A percentile compares a stretch with the other conserved stretches of the same genome.
Evolutionary conservation across 108 stramenopile genomes (phyloP).

Genomic region (Bacterosira constricta): DNA sequence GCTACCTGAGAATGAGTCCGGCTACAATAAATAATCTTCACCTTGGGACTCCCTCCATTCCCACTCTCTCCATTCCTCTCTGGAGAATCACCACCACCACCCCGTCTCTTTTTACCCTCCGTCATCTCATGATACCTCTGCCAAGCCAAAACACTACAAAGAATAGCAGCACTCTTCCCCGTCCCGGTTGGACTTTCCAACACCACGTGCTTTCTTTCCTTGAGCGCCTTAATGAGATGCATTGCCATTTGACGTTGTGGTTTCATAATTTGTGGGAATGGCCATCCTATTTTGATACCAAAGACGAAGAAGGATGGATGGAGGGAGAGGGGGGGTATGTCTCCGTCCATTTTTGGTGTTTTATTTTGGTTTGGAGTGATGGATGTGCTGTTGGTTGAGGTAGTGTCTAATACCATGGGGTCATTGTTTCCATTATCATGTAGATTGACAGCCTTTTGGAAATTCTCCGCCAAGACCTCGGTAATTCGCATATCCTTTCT

Average conservation of each 20-base stretch:
- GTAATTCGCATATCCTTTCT: conserved; percentile 49
- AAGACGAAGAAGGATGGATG: conserved; percentile 64
- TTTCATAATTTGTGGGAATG: conserved; percentile 61
- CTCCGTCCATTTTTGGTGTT: conserved; percentile 61
- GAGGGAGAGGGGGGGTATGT: conserved; percentile 57
- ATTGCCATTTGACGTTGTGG: conserved; percentile 84
- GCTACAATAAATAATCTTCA: conserved; percentile 88
- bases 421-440: not conserved
- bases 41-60: not conserved
- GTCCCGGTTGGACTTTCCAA: conserved; percentile 84
- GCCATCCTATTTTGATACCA: conserved; percentile 77
- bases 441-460: conserved; percentile 28
- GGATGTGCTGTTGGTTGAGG: too few species aligned
- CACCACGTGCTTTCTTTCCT: conserved; percentile 67
- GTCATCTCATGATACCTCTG: conserved; percentile 53
- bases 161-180: conserved; percentile 78
- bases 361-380: not conserved
- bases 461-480: conserved; percentile 50
- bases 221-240: conserved; percentile 72
- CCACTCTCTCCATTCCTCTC: conserved; percentile 2
- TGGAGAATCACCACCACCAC: not conserved
- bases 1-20: conserved; percentile 93
- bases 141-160: conserved; percentile 80
- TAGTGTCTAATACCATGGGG: not conserved
- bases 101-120: not conserved